Percentiles rank a stretch among this genome's conserved stretches.
These are phyloP conservation scores for Colletotrichum agaves DNA, from an alignment of 2,329 filamentous ascomycete genomes.

Conservation along the genomic window DNA sequence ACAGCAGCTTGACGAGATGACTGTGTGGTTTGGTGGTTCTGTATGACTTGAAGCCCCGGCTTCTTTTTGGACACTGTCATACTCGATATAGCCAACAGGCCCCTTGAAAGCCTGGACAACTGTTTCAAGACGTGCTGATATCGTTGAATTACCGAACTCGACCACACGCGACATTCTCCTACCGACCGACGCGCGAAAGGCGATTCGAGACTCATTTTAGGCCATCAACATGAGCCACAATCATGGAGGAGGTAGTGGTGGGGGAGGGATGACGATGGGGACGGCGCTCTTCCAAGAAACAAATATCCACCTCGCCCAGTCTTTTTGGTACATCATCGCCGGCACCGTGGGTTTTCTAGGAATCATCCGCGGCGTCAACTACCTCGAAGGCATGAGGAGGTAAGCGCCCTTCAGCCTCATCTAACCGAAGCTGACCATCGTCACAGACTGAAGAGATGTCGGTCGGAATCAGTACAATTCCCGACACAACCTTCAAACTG, in stretches of 20 bases:
- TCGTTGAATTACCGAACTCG: no score
- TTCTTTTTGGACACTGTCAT: background rate
- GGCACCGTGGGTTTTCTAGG: slow-evolving; percentile 57
- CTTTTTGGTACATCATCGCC: slow-evolving; percentile 69
- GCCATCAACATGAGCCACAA: slow-evolving; percentile 39
- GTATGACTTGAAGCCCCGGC: slow-evolving; percentile 4
- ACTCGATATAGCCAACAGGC: background rate
- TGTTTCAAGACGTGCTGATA: no score
- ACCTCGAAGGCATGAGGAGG: slow-evolving; percentile 55
- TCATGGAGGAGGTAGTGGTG: slow-evolving; percentile 27
- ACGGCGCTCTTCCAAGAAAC: slow-evolving; percentile 53
- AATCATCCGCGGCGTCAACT: slow-evolving; percentile 55
- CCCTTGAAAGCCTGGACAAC: background rate
- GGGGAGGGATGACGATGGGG: slow-evolving; percentile 42
- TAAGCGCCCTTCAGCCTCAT: slow-evolving; percentile 41
- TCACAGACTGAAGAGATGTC: slow-evolving; percentile 58
- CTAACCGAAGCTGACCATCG: background rate
- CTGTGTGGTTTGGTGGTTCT: background rate
- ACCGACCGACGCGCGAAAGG: no score
- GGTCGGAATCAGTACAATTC: slow-evolving; percentile 55
- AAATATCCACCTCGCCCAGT: slow-evolving; percentile 63
- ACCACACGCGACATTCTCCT: background rate
- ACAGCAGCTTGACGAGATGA: slow-evolving; percentile 3
- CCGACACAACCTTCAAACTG: slow-evolving; percentile 63
- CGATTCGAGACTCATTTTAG: background rate